Conservation (phyloP, 2,329 filamentous ascomycete genomes). For the Penicillium expansum region DNA sequence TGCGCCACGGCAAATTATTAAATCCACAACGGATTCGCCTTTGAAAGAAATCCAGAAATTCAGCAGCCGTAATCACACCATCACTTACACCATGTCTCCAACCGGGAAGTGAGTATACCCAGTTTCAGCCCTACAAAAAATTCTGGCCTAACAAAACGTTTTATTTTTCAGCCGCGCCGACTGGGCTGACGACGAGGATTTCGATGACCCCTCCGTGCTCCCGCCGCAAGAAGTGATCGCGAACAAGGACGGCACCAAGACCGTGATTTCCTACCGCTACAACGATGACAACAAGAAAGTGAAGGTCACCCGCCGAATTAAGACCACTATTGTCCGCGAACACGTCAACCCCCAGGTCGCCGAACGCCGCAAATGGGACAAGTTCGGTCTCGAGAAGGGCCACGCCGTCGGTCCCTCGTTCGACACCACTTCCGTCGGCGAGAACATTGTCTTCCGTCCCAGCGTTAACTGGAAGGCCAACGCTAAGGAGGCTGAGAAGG, state of each 20-base stretch:
- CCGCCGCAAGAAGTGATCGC: constrained; percentile 83
- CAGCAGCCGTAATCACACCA: constrained; percentile 30
- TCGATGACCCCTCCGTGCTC: constrained; percentile 81
- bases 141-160: constrained; percentile 18
- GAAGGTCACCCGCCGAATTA: constrained; percentile 94
- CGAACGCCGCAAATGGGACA: constrained; percentile 86
- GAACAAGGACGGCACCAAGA: constrained; percentile 99
- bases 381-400: constrained; percentile 88
- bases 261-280: constrained; percentile 82
- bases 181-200: constrained; percentile 90
- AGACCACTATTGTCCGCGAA: constrained; percentile 85
- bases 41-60: constrained; percentile 43
- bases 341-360: constrained; percentile 95
- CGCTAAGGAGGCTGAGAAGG: constrained; percentile 66
- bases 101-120: constrained; percentile 44
- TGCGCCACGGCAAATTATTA: constrained; percentile 39
- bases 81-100: constrained; percentile 46
- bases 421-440: constrained; percentile 89
- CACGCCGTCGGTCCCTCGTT: constrained; percentile 76
- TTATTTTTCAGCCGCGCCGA: constrained; percentile 58
- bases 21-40: constrained; percentile 45
- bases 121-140: neutral
- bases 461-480: constrained; percentile 91
- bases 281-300: constrained; percentile 95
- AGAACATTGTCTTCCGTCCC: constrained; percentile 97